These are phyloP conservation scores for Aureobasidium melanogenum DNA, from an alignment of 2,329 filamentous ascomycete species.

Conservation along the genomic window DNA sequence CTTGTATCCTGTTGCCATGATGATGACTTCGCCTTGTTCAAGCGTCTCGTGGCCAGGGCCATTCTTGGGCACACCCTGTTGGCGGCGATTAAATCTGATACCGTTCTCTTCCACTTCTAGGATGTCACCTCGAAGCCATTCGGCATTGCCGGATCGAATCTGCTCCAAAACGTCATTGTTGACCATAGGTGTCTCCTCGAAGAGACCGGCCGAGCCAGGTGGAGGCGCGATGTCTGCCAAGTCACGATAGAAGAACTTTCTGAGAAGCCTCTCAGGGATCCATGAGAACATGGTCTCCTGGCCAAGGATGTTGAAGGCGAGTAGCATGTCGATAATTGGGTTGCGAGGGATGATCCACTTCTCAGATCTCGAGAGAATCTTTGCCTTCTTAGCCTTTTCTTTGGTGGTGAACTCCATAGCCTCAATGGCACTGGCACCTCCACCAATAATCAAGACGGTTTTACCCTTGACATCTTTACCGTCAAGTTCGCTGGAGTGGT, in stretches of 20 bases:
- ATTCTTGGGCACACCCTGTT: constrained; percentile 64
- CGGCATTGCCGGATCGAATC: constrained; percentile 60
- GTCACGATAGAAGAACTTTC: constrained; percentile 75
- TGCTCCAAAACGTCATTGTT: constrained; percentile 73
- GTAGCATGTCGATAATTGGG: constrained; percentile 60
- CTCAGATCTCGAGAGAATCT: constrained; percentile 66
- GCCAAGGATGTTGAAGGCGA: constrained; percentile 71
- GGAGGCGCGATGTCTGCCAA: constrained; percentile 63
- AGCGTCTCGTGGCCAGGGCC: constrained; percentile 60
- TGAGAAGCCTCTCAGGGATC: constrained; percentile 68
- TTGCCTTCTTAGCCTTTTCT: constrained; percentile 57
- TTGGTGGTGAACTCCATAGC: constrained; percentile 69
- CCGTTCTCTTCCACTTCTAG: constrained; percentile 56
- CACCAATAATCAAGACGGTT: constrained; percentile 66
- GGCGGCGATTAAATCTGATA: constrained; percentile 62
- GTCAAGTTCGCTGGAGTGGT: constrained; percentile 67
- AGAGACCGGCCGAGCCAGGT: constrained; percentile 50
- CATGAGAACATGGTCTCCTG: constrained; percentile 66
- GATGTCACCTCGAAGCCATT: constrained; percentile 78
- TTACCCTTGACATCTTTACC: constrained; percentile 66
- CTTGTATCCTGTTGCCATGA: constrained; percentile 77
- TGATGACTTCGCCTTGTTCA: constrained; percentile 64
- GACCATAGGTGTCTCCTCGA: constrained; percentile 78
- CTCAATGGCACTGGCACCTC: constrained; percentile 73
- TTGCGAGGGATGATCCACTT: constrained; percentile 87